A percentile compares a stretch with the other conserved stretches of the same genome.
Evolutionary conservation across 257 asterid species (phyloP).

Genomic region (Solanum acaule): DNA sequence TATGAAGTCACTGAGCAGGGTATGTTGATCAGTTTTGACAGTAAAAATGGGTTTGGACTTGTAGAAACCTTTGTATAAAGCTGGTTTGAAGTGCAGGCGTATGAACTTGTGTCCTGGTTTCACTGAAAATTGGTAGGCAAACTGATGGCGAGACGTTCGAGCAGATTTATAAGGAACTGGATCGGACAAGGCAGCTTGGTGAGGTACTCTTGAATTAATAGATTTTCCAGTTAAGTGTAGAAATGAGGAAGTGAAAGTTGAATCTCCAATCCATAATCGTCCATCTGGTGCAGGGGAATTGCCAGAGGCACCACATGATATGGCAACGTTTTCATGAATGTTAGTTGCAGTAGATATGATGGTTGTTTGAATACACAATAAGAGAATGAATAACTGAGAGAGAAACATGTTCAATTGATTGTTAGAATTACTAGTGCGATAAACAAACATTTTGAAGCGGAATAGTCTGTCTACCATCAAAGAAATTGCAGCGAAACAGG

Average conservation of each 20-base stretch:
- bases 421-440: not conserved
- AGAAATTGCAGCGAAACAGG: not conserved
- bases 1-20: slow-evolving; percentile 16
- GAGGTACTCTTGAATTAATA: slow-evolving; percentile 18
- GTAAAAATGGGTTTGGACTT: slow-evolving; percentile 13
- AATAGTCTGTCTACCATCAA: not conserved
- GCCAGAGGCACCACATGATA: slow-evolving; percentile 50
- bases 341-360: slow-evolving; percentile 10
- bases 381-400: slow-evolving; percentile 1
- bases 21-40: slow-evolving; percentile 10
- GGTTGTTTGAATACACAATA: not conserved
- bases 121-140: slow-evolving; percentile 10
- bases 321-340: slow-evolving; percentile 17
- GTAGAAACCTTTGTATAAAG: slow-evolving; percentile 14
- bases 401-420: not conserved
- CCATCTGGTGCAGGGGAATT: slow-evolving; percentile 26
- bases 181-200: not conserved
- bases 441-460: not conserved
- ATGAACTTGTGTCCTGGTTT: slow-evolving; percentile 17
- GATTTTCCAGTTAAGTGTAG: slow-evolving; percentile 32
- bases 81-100: slow-evolving; percentile 24
- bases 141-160: slow-evolving; percentile 13
- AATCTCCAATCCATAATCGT: slow-evolving; percentile 47
- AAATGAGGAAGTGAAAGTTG: slow-evolving; percentile 8
- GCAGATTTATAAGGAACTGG: slow-evolving; percentile 14